Evolutionary conservation across 306 rosid genomes (phyloP).

Genomic region (Trifolium dubium): DNA sequence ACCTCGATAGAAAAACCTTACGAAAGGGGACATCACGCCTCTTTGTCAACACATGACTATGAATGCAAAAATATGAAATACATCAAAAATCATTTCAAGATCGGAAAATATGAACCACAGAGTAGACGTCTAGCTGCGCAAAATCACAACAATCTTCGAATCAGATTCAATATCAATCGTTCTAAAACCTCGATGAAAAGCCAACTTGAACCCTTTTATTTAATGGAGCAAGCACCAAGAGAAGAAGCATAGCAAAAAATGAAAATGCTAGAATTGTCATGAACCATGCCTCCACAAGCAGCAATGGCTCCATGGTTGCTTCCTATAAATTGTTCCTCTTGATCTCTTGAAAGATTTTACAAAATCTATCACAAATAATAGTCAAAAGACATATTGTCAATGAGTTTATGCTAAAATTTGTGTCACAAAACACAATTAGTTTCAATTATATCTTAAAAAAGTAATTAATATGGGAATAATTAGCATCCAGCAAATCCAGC

Average conservation of each 20-base stretch:
- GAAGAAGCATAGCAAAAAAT: background rate
- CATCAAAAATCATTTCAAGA: background rate
- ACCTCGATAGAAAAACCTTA: no score
- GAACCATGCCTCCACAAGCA: background rate
- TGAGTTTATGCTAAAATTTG: background rate
- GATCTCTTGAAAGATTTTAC: background rate
- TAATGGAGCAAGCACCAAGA: background rate
- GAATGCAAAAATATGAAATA: background rate
- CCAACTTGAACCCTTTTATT: background rate
- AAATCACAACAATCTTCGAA: background rate
- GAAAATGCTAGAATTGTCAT: background rate
- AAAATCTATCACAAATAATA: background rate
- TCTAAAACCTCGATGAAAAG: no score
- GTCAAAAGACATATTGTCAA: background rate
- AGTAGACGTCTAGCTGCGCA: background rate
- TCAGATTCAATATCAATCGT: background rate
- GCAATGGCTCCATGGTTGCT: background rate
- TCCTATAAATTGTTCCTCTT: background rate
- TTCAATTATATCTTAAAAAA: background rate
- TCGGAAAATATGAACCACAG: background rate
- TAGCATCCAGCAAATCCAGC: slow-evolving; percentile 2
- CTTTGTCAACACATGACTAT: no score
- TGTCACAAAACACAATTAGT: background rate
- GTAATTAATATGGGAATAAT: background rate
- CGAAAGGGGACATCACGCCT: no score